Evolutionary conservation across 306 rosid genomes (phyloP).

Genomic region (Vigna reflexopilosa): DNA sequence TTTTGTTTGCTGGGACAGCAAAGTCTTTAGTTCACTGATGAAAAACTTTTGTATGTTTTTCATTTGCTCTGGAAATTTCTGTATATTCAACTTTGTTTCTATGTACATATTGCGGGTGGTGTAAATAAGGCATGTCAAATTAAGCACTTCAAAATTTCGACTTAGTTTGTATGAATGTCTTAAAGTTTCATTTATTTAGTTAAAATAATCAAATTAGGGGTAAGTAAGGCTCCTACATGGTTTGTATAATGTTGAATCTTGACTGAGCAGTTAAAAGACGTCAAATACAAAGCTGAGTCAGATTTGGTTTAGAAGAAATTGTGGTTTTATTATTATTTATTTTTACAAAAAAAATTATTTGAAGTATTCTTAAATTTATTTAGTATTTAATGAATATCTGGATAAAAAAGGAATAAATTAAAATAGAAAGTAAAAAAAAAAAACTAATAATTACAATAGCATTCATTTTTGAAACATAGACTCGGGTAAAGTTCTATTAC

Average conservation of each 20-base stretch:
- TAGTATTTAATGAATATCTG: not conserved
- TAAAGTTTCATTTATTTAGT: not conserved
- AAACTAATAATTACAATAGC: not conserved
- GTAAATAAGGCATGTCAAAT: slow-evolving; percentile 1
- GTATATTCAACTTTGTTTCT: slow-evolving; percentile 11
- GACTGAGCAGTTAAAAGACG: not conserved
- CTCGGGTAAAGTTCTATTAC: not conserved
- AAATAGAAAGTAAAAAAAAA: not conserved
- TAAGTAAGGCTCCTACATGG: not conserved
- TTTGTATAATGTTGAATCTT: not conserved
- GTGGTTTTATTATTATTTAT: not conserved
- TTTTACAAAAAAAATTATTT: not conserved
- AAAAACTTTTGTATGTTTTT: slow-evolving; percentile 20
- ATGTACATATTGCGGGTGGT: not conserved
- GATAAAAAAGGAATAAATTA: not conserved
- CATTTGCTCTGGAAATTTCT: slow-evolving; percentile 23
- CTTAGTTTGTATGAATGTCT: not conserved
- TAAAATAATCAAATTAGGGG: not conserved
- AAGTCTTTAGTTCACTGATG: not conserved
- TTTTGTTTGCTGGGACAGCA: slow-evolving; percentile 15
- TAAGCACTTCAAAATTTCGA: not conserved
- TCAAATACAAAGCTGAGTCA: not conserved
- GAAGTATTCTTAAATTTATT: not conserved
- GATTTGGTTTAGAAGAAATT: not conserved
- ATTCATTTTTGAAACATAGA: not conserved